phyloP scores from a whole-genome alignment of 768 basidiomycete species.

The Leucosporidium scottii region DNA sequence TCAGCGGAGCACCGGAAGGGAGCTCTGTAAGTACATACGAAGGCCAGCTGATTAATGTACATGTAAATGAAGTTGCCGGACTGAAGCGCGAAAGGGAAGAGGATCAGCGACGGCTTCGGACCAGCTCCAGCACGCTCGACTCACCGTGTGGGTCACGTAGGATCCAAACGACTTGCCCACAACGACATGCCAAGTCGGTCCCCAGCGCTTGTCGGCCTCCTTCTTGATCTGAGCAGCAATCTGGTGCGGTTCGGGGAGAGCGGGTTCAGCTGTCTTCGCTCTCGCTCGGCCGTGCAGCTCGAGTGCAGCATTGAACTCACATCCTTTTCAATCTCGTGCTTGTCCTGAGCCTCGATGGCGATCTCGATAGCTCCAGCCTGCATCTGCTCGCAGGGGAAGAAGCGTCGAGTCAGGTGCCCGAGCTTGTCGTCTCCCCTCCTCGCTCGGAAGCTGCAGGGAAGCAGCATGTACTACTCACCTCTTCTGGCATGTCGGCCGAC shows the following conservation, averaged over 20 bases:
- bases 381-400: constrained; percentile 51
- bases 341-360: constrained; percentile 73
- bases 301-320: constrained; percentile 5
- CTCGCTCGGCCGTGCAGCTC: background rate
- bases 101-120: constrained; percentile 33
- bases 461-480: constrained; percentile 1
- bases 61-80: constrained; percentile 99
- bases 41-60: constrained; percentile 84
- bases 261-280: background rate
- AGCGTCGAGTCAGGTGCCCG: background rate
- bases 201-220: constrained; percentile 87
- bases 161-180: constrained; percentile 98
- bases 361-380: constrained; percentile 90
- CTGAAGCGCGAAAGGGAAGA: constrained; percentile 47
- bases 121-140: background rate
- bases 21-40: constrained; percentile 51
- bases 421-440: no score
- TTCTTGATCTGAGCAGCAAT: constrained; percentile 98
- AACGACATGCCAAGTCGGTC: constrained; percentile 96
- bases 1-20: background rate
- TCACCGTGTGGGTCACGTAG: constrained; percentile 86
- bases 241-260: background rate
- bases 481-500: constrained; percentile 21
- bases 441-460: background rate
- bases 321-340: constrained; percentile 93